Evolutionary conservation across 176 grass and related monocot genomes (phyloP).

Genomic region (Triticum urartu): DNA sequence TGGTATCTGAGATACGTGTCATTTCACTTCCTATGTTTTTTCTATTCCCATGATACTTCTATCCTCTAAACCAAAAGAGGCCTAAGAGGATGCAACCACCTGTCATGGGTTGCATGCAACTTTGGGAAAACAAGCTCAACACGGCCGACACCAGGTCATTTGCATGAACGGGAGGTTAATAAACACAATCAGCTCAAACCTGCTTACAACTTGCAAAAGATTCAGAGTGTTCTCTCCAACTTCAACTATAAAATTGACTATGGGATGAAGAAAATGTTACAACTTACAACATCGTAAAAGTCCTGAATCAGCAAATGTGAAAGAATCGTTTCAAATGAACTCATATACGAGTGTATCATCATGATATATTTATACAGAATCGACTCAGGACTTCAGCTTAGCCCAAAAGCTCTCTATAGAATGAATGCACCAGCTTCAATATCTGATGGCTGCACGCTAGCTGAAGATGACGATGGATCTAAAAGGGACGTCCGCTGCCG

Average conservation of each 20-base stretch:
- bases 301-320: constrained; percentile 12
- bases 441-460: background rate
- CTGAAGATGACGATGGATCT: constrained; percentile 26
- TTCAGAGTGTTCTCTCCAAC: background rate
- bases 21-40: too few relatives aligned
- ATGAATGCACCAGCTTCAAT: constrained; percentile 15
- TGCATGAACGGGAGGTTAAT: too few relatives aligned
- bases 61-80: too few relatives aligned
- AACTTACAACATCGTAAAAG: constrained; percentile 7
- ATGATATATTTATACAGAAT: constrained; percentile 36
- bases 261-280: constrained; percentile 30
- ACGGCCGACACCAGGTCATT: background rate
- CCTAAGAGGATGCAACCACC: too few relatives aligned
- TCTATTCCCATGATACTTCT: too few relatives aligned
- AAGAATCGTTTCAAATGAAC: constrained; percentile 51
- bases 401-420: background rate
- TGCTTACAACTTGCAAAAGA: background rate
- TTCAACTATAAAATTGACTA: constrained; percentile 11
- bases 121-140: background rate
- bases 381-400: background rate
- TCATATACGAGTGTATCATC: constrained; percentile 16
- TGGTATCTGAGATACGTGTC: too few relatives aligned
- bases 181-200: too few relatives aligned
- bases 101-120: background rate
- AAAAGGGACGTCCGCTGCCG: constrained; percentile 45